A percentile compares a stretch with the other conserved stretches of the same genome.
Conservation (phyloP, 352 stramenopile species). For the Phytophthora niederhauseri region DNA sequence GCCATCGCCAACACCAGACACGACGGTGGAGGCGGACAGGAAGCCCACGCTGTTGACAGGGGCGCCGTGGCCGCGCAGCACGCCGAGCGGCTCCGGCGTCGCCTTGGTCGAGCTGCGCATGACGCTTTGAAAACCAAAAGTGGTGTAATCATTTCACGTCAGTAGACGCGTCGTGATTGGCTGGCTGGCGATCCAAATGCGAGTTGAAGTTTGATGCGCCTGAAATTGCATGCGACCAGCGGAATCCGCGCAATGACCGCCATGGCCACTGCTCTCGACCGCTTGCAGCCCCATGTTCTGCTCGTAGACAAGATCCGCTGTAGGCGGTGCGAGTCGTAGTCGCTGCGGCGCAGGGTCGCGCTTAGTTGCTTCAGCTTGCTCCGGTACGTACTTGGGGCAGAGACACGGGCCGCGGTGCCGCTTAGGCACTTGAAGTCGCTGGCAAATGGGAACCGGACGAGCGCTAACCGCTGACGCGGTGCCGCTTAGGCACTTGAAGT, state of each 20-base stretch:
- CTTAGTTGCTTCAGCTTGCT: not conserved
- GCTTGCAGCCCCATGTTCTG: not conserved
- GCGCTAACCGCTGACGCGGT: conserved; percentile 2
- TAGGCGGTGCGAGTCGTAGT: not conserved
- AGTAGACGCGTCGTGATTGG: conserved; percentile 10
- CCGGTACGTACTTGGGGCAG: conserved; percentile 1
- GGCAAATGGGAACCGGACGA: not conserved
- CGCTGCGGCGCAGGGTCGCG: not conserved
- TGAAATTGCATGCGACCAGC: conserved; percentile 1
- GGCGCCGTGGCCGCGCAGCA: conserved; percentile 69
- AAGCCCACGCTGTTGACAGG: conserved; percentile 71
- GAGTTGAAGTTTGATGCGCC: conserved; percentile 4
- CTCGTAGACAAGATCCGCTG: not conserved
- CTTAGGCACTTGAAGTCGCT: conserved; percentile 5
- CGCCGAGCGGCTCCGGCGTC: conserved; percentile 53
- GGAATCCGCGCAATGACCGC: not conserved
- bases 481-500: conserved; percentile 7
- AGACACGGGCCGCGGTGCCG: conserved; percentile 8
- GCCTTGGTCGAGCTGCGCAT: conserved; percentile 22
- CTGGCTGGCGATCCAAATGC: not conserved
- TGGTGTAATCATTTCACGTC: conserved; percentile 5
- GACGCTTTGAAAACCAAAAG: not conserved
- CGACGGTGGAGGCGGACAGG: conserved; percentile 40
- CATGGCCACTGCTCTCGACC: not conserved
- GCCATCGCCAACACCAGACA: conserved; percentile 67